Conservation (phyloP, 768 basidiomycete species). For the Russula ochroleuca region DNA sequence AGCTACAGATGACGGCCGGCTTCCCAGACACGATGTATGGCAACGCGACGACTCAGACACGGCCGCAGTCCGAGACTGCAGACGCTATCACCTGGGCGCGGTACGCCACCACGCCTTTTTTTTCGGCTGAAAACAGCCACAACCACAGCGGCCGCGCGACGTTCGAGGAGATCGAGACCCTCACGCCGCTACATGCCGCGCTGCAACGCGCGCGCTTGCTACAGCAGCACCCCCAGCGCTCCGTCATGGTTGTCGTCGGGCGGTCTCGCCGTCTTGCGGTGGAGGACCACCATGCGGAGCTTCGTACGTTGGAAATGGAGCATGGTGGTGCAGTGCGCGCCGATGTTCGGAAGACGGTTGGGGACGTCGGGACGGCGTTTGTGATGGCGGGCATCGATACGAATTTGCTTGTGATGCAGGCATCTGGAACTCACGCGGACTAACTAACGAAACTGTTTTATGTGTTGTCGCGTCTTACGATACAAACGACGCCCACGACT, state of each 20-base stretch:
- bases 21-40: constrained; percentile 72
- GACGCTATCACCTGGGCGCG: constrained; percentile 73
- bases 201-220: constrained; percentile 42
- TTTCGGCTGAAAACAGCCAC: too few species aligned
- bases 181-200: constrained; percentile 54
- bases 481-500: too few species aligned
- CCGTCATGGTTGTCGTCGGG: constrained; percentile 68
- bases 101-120: constrained; percentile 42
- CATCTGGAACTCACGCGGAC: constrained; percentile 28
- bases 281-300: constrained; percentile 67
- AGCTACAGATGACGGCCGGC: constrained; percentile 32
- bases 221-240: constrained; percentile 33
- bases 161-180: constrained; percentile 55
- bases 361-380: constrained; percentile 77
- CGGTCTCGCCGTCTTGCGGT: constrained; percentile 70
- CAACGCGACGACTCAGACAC: constrained; percentile 55
- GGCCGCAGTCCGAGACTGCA: constrained; percentile 76
- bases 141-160: constrained; percentile 42
- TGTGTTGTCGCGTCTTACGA: too few species aligned
- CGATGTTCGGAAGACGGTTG: constrained; percentile 78
- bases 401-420: constrained; percentile 68
- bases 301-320: constrained; percentile 59
- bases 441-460: background rate
- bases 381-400: constrained; percentile 55
- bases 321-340: constrained; percentile 50